Evolutionary conservation across 768 basidiomycete species (phyloP).

Genomic region (Infundibulicybe gibba): DNA sequence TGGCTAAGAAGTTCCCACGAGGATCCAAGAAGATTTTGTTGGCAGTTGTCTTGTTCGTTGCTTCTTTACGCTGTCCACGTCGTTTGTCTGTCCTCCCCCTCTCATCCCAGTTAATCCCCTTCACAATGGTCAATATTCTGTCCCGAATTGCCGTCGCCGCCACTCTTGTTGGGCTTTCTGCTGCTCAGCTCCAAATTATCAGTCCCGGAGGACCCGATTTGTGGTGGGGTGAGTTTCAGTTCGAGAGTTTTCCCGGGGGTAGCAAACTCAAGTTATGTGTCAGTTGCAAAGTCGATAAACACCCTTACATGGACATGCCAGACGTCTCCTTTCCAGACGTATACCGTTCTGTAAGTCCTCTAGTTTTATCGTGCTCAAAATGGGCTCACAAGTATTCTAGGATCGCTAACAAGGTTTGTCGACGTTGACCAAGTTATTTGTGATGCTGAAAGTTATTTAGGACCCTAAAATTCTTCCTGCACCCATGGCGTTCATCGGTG

Average conservation of each 20-base stretch:
- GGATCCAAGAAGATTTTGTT: too few species aligned
- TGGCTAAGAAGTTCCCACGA: too few species aligned
- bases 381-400: slow-evolving; percentile 19
- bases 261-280: neutral
- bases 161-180: neutral
- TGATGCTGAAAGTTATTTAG: slow-evolving; percentile 5
- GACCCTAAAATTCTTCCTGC: slow-evolving; percentile 32
- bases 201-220: neutral
- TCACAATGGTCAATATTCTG: too few species aligned
- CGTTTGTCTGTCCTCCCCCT: too few species aligned
- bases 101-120: too few species aligned
- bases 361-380: slow-evolving; percentile 3
- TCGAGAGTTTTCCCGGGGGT: neutral
- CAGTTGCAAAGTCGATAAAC: slow-evolving; percentile 58
- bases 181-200: neutral
- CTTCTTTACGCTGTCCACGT: too few species aligned
- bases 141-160: neutral
- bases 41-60: too few species aligned
- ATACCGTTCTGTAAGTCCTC: slow-evolving; percentile 50
- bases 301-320: slow-evolving; percentile 58
- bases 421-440: neutral
- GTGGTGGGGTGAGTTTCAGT: neutral
- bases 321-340: slow-evolving; percentile 29
- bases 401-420: slow-evolving; percentile 33
- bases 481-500: slow-evolving; percentile 44